A percentile compares a stretch with the other conserved stretches of the same genome.
Evolutionary conservation across 2,329 filamentous ascomycete genomes (phyloP).

Genomic region (Purpureocillium lavendulum): DNA sequence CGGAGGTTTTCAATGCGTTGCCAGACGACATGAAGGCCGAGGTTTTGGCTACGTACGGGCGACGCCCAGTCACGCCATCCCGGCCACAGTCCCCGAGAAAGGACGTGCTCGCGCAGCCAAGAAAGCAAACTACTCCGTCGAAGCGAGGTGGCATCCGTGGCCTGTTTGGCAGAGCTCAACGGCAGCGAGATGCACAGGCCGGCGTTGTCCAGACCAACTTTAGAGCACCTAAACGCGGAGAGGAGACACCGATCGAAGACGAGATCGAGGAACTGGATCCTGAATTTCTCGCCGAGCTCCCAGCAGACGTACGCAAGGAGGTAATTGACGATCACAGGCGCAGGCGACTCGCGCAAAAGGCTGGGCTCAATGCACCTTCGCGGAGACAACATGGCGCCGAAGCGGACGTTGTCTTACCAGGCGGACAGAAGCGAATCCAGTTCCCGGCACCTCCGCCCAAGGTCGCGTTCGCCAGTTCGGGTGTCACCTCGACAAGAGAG

Average conservation of each 20-base stretch:
- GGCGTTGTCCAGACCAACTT: slow-evolving; percentile 70
- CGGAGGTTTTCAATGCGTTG: slow-evolving; percentile 72
- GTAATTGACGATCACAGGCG: slow-evolving; percentile 62
- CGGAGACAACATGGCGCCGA: slow-evolving; percentile 15
- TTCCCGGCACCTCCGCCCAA: slow-evolving; percentile 40
- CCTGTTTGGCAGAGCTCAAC: slow-evolving; percentile 36
- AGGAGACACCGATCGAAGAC: slow-evolving; percentile 19
- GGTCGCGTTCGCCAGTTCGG: slow-evolving; percentile 35
- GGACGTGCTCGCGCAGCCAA: slow-evolving; percentile 39
- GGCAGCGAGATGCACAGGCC: slow-evolving; percentile 44
- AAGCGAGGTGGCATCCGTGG: slow-evolving; percentile 47
- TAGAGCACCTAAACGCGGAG: slow-evolving; percentile 30
- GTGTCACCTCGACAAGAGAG: slow-evolving; percentile 40
- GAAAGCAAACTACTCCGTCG: slow-evolving; percentile 52
- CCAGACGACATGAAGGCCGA: slow-evolving; percentile 83
- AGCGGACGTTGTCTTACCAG: slow-evolving; percentile 14
- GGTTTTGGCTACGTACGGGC: slow-evolving; percentile 63
- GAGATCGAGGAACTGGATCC: slow-evolving; percentile 49
- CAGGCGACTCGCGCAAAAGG: slow-evolving; percentile 48
- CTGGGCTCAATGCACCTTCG: slow-evolving; percentile 34
- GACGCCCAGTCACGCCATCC: slow-evolving; percentile 22
- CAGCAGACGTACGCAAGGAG: slow-evolving; percentile 71
- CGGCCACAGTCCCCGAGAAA: slow-evolving; percentile 48
- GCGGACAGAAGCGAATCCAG: slow-evolving; percentile 32
- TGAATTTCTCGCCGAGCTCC: slow-evolving; percentile 73